Evolutionary conservation across 2,329 filamentous ascomycete genomes (phyloP).

Genomic region (Knufia fluminis): DNA sequence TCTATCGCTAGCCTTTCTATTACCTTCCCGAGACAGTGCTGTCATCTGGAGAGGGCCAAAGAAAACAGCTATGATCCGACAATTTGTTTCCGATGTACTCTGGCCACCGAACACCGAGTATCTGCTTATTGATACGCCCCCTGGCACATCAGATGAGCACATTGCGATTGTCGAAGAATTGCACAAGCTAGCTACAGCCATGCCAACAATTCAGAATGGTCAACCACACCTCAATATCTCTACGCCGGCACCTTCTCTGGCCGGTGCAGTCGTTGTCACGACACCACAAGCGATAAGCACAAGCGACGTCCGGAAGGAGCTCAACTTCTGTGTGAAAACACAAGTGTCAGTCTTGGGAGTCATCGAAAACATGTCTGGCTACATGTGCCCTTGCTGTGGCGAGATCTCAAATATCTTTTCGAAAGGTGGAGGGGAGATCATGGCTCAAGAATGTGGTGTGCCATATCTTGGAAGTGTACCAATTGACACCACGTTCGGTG

Average conservation of each 20-base stretch:
- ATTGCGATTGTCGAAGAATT: conserved; percentile 88
- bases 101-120: conserved; percentile 81
- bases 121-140: conserved; percentile 88
- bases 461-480: conserved; percentile 79
- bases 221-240: conserved; percentile 30
- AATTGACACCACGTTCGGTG: conserved; percentile 85
- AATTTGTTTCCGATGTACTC: conserved; percentile 84
- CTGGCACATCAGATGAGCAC: conserved; percentile 93
- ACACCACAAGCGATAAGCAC: conserved; percentile 92
- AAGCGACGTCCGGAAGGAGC: conserved; percentile 85
- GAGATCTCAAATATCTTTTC: conserved; percentile 93
- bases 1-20: conserved; percentile 89
- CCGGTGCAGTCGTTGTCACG: conserved; percentile 87
- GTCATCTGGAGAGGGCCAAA: conserved; percentile 97
- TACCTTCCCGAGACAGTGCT: conserved; percentile 73
- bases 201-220: conserved; percentile 16
- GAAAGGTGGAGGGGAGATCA: conserved; percentile 77
- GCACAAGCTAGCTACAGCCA: conserved; percentile 37
- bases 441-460: conserved; percentile 79
- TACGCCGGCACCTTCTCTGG: conserved; percentile 42
- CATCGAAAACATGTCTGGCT: conserved; percentile 78
- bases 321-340: conserved; percentile 87
- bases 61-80: conserved; percentile 97
- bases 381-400: conserved; percentile 50
- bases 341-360: conserved; percentile 73